Base-by-base conservation (phyloP, 2,329 filamentous ascomycete genomes). In the Biscogniauxia sp. region DNA sequence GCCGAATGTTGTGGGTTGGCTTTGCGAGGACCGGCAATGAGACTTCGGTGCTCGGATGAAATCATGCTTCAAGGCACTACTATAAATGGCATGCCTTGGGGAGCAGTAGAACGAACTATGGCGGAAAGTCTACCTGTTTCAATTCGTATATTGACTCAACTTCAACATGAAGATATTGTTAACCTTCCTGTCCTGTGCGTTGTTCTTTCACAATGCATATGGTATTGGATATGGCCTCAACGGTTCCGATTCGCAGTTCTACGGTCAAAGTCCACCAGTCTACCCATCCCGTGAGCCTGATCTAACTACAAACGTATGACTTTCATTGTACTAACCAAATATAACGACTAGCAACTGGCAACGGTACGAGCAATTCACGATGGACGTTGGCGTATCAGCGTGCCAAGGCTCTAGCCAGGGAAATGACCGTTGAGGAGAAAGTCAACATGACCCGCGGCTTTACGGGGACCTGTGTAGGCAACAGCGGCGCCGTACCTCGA, bases 401-500 rank as follows among this genome's bases (percentile, higher is more conserved):
- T 51, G 57, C 57, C n/a, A 41, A 41, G 13, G 28, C 53, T 25
- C 57, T 59, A 5, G 41, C 25, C 11, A 17, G 15, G 8, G 53
- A 55, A 54, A 55, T 59, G 57, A 59, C 57, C 9, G n/a, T 59
- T 11, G 57, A 55, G 54, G 53, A 59, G 45, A 55, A 55, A 17
- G 57, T 52, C 53, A 59, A 59, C 53, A 55, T 59, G 20, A 59
- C 57, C 41, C 37, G 53, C 13, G 57, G 57, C 37, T 59, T 23
- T 49, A 20, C 53, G 3, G 57, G 57, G 11, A 11, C 58, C 4
- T 66, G 62, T 28, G 45, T 58, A 1, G 62, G 61, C n/a, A 56
- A 85, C 59, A 89, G 83, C 26, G 89, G 83, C 1, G 83, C 88
- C 5, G 88, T 88, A 1, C 73, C 80, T 2, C 72, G 82, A 53